Evolutionary conservation across 2,329 filamentous ascomycete species (phyloP).

Genomic region (Cladosporium sphaerospermum): DNA sequence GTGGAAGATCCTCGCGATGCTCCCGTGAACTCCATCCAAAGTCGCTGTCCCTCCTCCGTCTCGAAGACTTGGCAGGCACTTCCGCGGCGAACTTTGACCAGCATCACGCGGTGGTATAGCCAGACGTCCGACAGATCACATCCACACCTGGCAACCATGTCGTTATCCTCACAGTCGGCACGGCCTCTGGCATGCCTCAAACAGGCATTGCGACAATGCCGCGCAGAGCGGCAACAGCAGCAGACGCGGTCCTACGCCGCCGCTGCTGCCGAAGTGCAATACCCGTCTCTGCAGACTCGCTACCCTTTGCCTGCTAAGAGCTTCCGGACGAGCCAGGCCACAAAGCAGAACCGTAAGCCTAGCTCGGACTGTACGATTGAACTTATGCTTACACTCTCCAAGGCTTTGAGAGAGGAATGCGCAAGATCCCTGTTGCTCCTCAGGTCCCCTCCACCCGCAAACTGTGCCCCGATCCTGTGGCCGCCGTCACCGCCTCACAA

Average conservation of each 20-base stretch:
- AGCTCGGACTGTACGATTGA: neutral
- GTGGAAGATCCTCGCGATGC: neutral
- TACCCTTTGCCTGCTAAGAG: conserved; percentile 23
- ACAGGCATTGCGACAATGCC: conserved; percentile 53
- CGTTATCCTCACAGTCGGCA: conserved; percentile 48
- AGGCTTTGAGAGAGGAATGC: conserved; percentile 28
- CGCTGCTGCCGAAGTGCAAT: conserved; percentile 47
- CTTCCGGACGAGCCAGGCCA: conserved; percentile 28
- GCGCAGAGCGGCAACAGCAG: conserved; percentile 30
- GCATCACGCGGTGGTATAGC: neutral
- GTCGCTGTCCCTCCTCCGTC: conserved; percentile 1
- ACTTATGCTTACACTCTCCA: neutral
- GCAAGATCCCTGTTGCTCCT: conserved; percentile 33
- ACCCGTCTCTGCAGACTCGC: conserved; percentile 36
- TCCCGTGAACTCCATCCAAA: neutral
- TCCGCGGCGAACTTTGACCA: conserved; percentile 6
- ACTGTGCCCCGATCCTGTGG: conserved; percentile 61
- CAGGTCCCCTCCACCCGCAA: conserved; percentile 51
- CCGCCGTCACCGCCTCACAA: conserved; percentile 60
- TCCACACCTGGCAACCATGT: conserved; percentile 41
- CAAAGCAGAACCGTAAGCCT: conserved; percentile 28
- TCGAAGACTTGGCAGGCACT: conserved; percentile 6
- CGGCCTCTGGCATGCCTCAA: conserved; percentile 69
- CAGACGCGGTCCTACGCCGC: conserved; percentile 34
- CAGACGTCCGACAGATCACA: neutral